Evolutionary conservation across 176 grass and related monocot genomes (phyloP), one percentile per base, ranked within the genome.

Genomic region (Cenchrus americanus): DNA sequence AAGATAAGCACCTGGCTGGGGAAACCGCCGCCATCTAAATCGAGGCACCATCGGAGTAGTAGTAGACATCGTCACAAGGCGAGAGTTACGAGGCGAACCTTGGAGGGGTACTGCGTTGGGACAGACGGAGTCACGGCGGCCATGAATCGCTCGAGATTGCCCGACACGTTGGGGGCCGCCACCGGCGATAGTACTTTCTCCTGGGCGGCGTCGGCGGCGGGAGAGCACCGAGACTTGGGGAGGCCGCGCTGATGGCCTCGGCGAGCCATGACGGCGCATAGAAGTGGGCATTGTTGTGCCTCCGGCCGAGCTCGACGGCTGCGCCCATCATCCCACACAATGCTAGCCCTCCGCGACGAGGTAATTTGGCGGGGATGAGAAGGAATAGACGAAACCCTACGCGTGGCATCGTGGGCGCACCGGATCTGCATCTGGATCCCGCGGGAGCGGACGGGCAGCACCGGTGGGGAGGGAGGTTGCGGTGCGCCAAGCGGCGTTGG

Each of bases 121-220:
- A 81, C 76, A 22, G 76, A 75, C 19, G 85, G 85, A 30, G 89
- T 84, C 17, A 86, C 82, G 21, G 85, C 72, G 23, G 58, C 76
- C 62, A 91, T 49, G 47, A 91, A 91, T 13, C 85, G 81, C 11
- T 81, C 52, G 8, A 91, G 84, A 62, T 91, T 91, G 21, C 89
- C 82, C 1, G 53, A 63, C 13, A 48, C 70, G 55, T 27, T 24
- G 14, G 23, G 32, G 3, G 37, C 13, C 7, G 18, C 40, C 14
- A 21, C 13, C 44, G 70, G 54, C 17, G 57, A 48, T 15, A 30
- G 63, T 18, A 69, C 62, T 44, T 85, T 85, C 69, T 55, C 77
- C 24, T 64, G 69, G 21, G 21, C 21, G 17, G 51, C 14, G 50
- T 51, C 32, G 47, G 52, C 18, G 9, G 14, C 12, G 14, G 40